Evolutionary conservation across 768 basidiomycete genomes (phyloP).

Genomic region (Thelephora aurantiotincta): DNA sequence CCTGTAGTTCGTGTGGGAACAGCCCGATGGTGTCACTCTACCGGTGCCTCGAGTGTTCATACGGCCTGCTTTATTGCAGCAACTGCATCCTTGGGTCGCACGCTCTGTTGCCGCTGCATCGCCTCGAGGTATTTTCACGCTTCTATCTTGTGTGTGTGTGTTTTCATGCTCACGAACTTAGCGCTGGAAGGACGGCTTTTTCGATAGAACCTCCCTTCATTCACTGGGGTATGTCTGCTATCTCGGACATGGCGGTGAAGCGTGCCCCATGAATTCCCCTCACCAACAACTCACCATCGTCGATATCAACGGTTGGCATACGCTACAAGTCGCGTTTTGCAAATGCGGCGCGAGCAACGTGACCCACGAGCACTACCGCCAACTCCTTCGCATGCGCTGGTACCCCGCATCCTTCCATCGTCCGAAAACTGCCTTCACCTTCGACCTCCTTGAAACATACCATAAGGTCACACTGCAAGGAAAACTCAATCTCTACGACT

Average conservation of each 20-base stretch:
- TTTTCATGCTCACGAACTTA: slow-evolving; percentile 7
- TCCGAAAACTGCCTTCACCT: slow-evolving; percentile 17
- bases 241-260: slow-evolving; percentile 12
- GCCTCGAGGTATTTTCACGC: background rate
- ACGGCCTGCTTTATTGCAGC: background rate
- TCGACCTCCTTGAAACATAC: too few relatives aligned
- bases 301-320: slow-evolving; percentile 15
- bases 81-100: background rate
- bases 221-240: slow-evolving; percentile 12
- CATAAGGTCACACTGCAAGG: slow-evolving; percentile 3
- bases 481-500: slow-evolving; percentile 2
- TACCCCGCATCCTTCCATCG: slow-evolving; percentile 18
- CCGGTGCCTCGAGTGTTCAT: background rate
- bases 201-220: slow-evolving; percentile 4
- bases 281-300: slow-evolving; percentile 9
- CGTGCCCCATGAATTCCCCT: slow-evolving; percentile 4
- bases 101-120: background rate
- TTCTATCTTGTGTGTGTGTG: background rate
- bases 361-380: background rate
- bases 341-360: slow-evolving; percentile 7
- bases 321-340: slow-evolving; percentile 12
- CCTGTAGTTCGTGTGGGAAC: too few relatives aligned
- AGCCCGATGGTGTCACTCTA: background rate
- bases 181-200: slow-evolving; percentile 6
- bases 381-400: slow-evolving; percentile 18